Evolutionary conservation across 805 yeast species (phyloP).

Genomic region (Clavispora carvajalis): DNA sequence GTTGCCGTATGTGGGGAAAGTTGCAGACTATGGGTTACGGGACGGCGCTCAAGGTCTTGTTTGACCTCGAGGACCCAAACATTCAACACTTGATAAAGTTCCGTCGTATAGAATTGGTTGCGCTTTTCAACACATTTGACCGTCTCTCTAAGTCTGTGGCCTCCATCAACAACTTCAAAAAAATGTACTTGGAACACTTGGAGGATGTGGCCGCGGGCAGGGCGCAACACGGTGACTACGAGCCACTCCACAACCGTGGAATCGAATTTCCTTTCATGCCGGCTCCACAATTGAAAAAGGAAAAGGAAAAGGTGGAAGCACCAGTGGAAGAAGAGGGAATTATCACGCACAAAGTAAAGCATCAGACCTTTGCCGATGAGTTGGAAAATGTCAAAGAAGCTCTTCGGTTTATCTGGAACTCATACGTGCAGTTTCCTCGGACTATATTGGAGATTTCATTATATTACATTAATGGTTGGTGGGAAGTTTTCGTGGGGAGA

Average conservation of each 20-base stretch:
- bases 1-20: slow-evolving; percentile 98
- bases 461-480: slow-evolving; percentile 47
- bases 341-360: background rate
- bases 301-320: background rate
- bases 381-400: slow-evolving; percentile 56
- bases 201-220: slow-evolving; percentile 36
- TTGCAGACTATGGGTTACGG: slow-evolving; percentile 97
- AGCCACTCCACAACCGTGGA: slow-evolving; percentile 26
- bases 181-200: slow-evolving; percentile 41
- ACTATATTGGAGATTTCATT: slow-evolving; percentile 49
- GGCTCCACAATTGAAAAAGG: slow-evolving; percentile 4
- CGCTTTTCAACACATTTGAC: slow-evolving; percentile 88
- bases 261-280: slow-evolving; percentile 36
- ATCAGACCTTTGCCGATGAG: slow-evolving; percentile 29
- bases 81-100: slow-evolving; percentile 52
- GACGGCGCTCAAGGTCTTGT: slow-evolving; percentile 84
- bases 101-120: slow-evolving; percentile 79
- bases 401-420: slow-evolving; percentile 52
- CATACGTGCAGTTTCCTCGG: slow-evolving; percentile 69
- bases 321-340: background rate
- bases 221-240: slow-evolving; percentile 38
- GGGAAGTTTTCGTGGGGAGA: slow-evolving; percentile 76
- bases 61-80: slow-evolving; percentile 61
- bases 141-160: slow-evolving; percentile 80
- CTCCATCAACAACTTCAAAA: slow-evolving; percentile 68